Evolutionary conservation across 176 grass and related monocot species (phyloP), one percentile per base, ranked within the genome.

Genomic region (Bromus sterilis): DNA sequence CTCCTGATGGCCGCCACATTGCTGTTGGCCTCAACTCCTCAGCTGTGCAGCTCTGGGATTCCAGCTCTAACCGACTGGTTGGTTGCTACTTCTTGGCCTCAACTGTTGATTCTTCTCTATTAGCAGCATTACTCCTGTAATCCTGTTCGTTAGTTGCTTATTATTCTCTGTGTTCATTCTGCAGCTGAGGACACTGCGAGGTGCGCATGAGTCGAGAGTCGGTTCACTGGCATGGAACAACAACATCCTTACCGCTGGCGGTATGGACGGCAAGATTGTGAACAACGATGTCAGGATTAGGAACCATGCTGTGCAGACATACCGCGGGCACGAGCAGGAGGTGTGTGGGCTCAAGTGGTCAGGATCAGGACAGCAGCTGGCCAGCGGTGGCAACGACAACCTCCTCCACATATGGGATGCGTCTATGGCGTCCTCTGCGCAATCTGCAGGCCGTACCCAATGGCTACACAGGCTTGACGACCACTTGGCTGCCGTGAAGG

Each of bases 331-430:
- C 56, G 20, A 66, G 15, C 85, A 77, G 51, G 89, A 91, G 76
- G 85, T 87, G 56, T 91, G 89, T 56, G 89, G 85, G 3, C 81
- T 91, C 41, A 91, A 84, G 56, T 91, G 89, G 89, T 84, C 89
- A 10, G 85, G 85, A 33, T 91, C 89, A 44, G 89, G 89, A 4
- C 63, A 81, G 71, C 85, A 87, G 28, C 71, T 91, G 32, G 89
- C 89, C 6, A 91, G 89, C 40, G 89, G 89, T 66, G 89, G 89
- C 23, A 91, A 91, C 35, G 90, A 92, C 83, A 92, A 92, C 74
- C 82, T 88, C 11, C 79, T 92, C 41, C 86, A 92, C 83, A 83
- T 88, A 42, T 91, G 89, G 86, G 89, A 91, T 77, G 31, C 82
- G 7, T 88, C 89, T 7, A 88, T 91, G 85, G 82, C 84, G 69